These are phyloP conservation scores for Phanerochaete carnosa DNA, from an alignment of 768 basidiomycete species.

Conservation along the genomic window DNA sequence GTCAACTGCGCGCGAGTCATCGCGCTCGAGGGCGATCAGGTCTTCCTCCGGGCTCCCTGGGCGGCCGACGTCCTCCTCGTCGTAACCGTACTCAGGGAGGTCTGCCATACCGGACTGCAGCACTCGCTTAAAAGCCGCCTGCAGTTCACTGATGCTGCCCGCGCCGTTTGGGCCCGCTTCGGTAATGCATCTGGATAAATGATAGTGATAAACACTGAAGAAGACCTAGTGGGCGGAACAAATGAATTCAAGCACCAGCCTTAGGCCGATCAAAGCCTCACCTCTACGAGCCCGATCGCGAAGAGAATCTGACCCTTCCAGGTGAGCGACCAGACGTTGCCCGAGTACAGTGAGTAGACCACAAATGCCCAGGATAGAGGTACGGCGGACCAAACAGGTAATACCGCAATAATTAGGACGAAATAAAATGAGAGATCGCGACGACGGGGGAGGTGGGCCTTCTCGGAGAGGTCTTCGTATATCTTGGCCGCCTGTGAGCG, in stretches of 20 bases:
- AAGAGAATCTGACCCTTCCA: constrained; percentile 40
- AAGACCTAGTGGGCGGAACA: constrained; percentile 41
- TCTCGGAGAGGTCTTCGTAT: constrained; percentile 22
- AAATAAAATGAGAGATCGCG: constrained; percentile 54
- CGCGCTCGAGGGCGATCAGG: constrained; percentile 50
- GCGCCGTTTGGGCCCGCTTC: constrained; percentile 41
- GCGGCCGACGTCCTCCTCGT: constrained; percentile 49
- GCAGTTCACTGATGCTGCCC: constrained; percentile 54
- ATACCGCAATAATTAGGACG: constrained; percentile 51
- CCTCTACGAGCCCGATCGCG: constrained; percentile 56
- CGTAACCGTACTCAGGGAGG: constrained; percentile 48
- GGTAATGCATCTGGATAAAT: constrained; percentile 47
- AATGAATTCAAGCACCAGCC: background rate
- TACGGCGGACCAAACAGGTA: constrained; percentile 61
- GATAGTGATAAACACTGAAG: constrained; percentile 65
- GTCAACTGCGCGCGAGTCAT: constrained; percentile 71
- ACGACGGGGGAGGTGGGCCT: constrained; percentile 31
- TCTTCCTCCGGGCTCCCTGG: constrained; percentile 62
- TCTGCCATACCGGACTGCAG: constrained; percentile 62
- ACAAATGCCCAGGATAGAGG: constrained; percentile 68
- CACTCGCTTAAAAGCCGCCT: constrained; percentile 55
- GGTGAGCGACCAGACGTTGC: constrained; percentile 39
- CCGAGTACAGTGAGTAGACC: constrained; percentile 41
- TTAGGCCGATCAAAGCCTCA: constrained; percentile 23
- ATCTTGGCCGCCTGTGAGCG: background rate